These are phyloP conservation scores for Lasiodiplodia sp. DNA, from an alignment of 2,329 filamentous ascomycete species.

Conservation along the genomic window DNA sequence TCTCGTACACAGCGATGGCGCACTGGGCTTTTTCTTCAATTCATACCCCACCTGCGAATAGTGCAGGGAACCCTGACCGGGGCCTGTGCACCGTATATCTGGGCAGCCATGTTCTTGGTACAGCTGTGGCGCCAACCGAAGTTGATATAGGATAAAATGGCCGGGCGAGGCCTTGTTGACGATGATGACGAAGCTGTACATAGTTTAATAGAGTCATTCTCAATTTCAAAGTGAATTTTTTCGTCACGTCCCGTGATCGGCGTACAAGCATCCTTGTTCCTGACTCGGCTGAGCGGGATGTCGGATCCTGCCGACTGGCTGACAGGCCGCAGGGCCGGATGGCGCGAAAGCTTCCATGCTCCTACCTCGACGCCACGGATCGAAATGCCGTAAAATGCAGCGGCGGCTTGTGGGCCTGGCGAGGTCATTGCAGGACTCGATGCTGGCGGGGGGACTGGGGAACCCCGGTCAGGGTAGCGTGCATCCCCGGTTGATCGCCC, in stretches of 20 bases:
- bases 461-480: conserved; percentile 14
- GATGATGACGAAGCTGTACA: conserved; percentile 19
- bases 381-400: neutral
- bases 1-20: conserved; percentile 21
- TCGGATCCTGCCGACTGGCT: conserved; percentile 6
- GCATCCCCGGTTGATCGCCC: conserved; percentile 28
- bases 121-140: neutral
- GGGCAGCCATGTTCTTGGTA: neutral
- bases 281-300: conserved; percentile 8
- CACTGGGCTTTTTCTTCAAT: conserved; percentile 19
- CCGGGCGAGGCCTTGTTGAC: conserved; percentile 17
- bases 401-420: neutral
- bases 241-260: neutral
- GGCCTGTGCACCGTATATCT: neutral
- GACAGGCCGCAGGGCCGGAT: conserved; percentile 10
- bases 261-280: neutral
- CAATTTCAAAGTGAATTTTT: neutral
- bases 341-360: neutral
- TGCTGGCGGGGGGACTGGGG: conserved; percentile 7
- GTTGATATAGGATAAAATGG: conserved; percentile 16
- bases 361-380: neutral
- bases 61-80: neutral
- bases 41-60: conserved; percentile 21
- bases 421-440: conserved; percentile 1
- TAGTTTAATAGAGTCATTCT: conserved; percentile 12